Base-by-base conservation (phyloP, 2,329 filamentous ascomycete genomes). In the Penicillium sp. region DNA sequence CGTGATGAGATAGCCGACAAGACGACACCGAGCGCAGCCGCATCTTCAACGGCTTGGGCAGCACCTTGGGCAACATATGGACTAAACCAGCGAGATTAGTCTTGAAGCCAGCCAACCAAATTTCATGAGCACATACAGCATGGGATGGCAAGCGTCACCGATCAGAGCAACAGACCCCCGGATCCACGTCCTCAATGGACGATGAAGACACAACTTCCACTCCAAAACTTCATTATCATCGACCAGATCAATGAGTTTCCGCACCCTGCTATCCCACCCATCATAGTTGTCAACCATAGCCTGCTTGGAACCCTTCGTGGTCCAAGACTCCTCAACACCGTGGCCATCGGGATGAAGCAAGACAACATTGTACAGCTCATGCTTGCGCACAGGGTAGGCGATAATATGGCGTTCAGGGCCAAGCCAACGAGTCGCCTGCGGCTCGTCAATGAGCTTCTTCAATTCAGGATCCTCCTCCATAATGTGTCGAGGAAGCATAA, bases 361-460 rank as follows among this genome's bases (percentile, higher is more conserved):
- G 13, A 84, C 85, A 34, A 88, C 75, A 72, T 88, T 88, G 75
- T 87, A 88, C 65, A 87, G 81, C 36, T 79, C 80, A 66, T 90
- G 85, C 68, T 81, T 83, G 60, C 84, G 81, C 43, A 93, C 86
- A 0, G 89, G 86, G 70, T 92, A 93, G 0, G 88, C 88, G 65
- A 92, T 90, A 71, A 91, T 88, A 72, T 92, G 90, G 1, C 88
- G 82, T 64, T 84, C 84, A 68, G 86, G 85, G 33, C 89, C 89
- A 50, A 92, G 88, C 89, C 89, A 92, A 49, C 90, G 83, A 39
- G 86, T 87, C 3, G 88, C 88, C 48, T 82, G 79, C 66, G 91
- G 83, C 43, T 81, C 79, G 63, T 90, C 84, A 23, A 92, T 79
- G 10, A 92, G 80, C n/a, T 76, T 80, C 52, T 87, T 77, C 47